Conservation (phyloP, 73 alveolate genomes). For the Tetrahymena malaccensis region DNA sequence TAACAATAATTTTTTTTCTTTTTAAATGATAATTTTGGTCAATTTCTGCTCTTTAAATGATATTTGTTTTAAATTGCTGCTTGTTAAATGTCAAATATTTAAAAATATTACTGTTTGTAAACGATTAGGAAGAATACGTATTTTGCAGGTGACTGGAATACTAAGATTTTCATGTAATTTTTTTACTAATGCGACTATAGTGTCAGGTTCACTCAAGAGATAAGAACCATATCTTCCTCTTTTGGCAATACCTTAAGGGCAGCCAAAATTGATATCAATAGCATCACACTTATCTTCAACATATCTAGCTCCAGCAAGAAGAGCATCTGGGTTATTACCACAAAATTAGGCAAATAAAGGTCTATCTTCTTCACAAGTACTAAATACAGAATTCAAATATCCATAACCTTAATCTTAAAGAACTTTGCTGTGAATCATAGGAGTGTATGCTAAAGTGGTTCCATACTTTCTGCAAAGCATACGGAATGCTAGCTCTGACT, state of each 20-base stretch:
- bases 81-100: neutral
- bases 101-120: slow-evolving; percentile 40
- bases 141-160: slow-evolving; percentile 81
- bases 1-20: no score
- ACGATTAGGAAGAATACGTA: slow-evolving; percentile 66
- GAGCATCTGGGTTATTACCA: slow-evolving; percentile 93
- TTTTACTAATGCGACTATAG: slow-evolving; percentile 52
- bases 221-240: slow-evolving; percentile 95
- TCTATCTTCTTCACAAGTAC: slow-evolving; percentile 75
- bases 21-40: no score
- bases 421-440: slow-evolving; percentile 79
- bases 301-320: slow-evolving; percentile 76
- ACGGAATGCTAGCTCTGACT: slow-evolving; percentile 88
- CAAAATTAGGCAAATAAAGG: slow-evolving; percentile 94
- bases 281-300: slow-evolving; percentile 90
- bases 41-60: no score
- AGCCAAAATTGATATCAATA: slow-evolving; percentile 92
- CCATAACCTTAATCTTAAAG: slow-evolving; percentile 57
- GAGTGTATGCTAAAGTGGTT: slow-evolving; percentile 86
- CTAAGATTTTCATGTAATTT: slow-evolving; percentile 60
- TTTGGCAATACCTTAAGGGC: slow-evolving; percentile 96
- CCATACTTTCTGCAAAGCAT: slow-evolving; percentile 88
- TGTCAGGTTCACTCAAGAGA: slow-evolving; percentile 85
- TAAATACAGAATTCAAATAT: slow-evolving; percentile 60
- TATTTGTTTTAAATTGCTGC: no score